Evolutionary conservation across 2,329 filamentous ascomycete species (phyloP).

Genomic region (Fusarium ambrosium): DNA sequence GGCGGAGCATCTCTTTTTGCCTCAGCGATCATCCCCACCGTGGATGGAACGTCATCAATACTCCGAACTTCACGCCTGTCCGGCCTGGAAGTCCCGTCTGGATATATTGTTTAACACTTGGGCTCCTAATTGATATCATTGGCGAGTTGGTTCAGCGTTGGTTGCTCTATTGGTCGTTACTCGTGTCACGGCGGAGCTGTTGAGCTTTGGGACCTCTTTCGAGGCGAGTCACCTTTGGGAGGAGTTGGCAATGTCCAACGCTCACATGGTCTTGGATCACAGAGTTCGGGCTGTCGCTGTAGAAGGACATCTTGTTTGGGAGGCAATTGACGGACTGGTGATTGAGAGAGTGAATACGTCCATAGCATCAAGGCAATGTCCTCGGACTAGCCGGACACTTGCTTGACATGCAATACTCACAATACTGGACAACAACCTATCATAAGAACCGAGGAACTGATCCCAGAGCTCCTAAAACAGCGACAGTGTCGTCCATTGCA

Average conservation of each 20-base stretch:
- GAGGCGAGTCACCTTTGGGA: not conserved
- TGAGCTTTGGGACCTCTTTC: not conserved
- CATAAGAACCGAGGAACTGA: not conserved
- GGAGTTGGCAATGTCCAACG: not conserved
- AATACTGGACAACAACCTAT: not conserved
- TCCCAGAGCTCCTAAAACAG: not conserved
- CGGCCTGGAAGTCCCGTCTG: not conserved
- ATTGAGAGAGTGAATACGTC: not conserved
- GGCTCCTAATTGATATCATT: not conserved
- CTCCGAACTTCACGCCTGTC: not conserved
- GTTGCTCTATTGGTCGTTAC: not conserved
- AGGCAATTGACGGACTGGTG: not conserved
- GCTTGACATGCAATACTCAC: not conserved
- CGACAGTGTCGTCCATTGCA: not conserved
- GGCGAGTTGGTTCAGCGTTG: too few species aligned
- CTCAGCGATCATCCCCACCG: not conserved
- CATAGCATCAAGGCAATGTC: not conserved
- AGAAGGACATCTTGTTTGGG: not conserved
- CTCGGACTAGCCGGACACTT: not conserved
- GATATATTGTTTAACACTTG: not conserved
- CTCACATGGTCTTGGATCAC: not conserved
- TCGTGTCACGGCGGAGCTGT: not conserved
- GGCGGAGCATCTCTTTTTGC: conserved; percentile 2
- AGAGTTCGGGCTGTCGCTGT: too few species aligned
- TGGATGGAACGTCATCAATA: not conserved